Evolutionary conservation across 805 yeast species (phyloP).

Genomic region (Lachancea quebecensis): DNA sequence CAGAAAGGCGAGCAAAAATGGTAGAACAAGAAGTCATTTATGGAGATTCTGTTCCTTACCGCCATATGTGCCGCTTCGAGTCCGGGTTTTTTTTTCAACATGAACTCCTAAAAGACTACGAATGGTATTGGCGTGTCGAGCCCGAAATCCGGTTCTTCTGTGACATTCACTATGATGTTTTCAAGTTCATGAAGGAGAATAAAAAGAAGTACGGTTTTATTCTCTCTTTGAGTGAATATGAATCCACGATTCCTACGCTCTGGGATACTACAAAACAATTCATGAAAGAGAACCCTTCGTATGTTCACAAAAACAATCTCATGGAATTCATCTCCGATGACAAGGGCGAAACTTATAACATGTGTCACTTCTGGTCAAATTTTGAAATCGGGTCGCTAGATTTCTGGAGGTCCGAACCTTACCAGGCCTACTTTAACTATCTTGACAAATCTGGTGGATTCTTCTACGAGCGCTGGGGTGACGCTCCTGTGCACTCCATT

Average conservation of each 20-base stretch:
- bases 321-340: constrained; percentile 60
- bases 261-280: constrained; percentile 51
- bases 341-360: constrained; percentile 55
- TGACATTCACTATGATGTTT: constrained; percentile 57
- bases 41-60: constrained; percentile 53
- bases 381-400: constrained; percentile 70
- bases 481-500: constrained; percentile 83
- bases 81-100: constrained; percentile 57
- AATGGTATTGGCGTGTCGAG: constrained; percentile 73
- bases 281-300: constrained; percentile 37
- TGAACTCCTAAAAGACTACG: constrained; percentile 49
- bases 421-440: constrained; percentile 52
- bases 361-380: constrained; percentile 81
- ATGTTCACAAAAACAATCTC: constrained; percentile 42
- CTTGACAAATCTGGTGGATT: constrained; percentile 70
- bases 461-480: constrained; percentile 89
- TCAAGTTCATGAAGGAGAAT: constrained; percentile 48
- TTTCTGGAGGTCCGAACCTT: constrained; percentile 53
- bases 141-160: constrained; percentile 58
- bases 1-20: constrained; percentile 40
- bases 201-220: constrained; percentile 62
- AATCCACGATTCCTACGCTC: constrained; percentile 52
- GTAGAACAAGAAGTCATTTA: constrained; percentile 41
- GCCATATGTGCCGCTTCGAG: constrained; percentile 56
- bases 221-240: constrained; percentile 56